Base-by-base conservation (phyloP, 176 grass and related monocot species). In the Alopecurus myosuroides region DNA sequence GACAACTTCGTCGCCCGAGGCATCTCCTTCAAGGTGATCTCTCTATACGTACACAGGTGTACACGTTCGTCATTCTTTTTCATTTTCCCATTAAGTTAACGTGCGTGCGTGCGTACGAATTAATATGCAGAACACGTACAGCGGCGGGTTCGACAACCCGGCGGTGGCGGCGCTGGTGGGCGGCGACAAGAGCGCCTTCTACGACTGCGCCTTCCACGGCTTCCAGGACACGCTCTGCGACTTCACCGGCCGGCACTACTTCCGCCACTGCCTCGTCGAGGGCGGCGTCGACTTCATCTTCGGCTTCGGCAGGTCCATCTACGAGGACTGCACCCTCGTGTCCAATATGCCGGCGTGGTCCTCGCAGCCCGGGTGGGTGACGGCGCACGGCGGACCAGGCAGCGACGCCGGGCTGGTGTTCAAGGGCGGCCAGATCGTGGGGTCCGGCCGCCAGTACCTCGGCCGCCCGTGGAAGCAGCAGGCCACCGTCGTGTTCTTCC, bases 281-380 rank as follows among this genome's bases (percentile, higher is more conserved):
- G 91, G 88, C 13, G 88, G 78, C 28, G 88, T 90, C 1, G 91
- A 93, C 78, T 93, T 93, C 82, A 93, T 93, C 37, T 93, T 93
- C 31, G 85, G 88, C 2, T 90, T 88, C 55, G 91, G 85, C 0
- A 36, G 75, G 33, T 88, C 85, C 0, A 11, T 93, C 1, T 93
- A 93, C 58, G 85, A 93, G 74, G 35, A 26, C 5, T 93, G 91
- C 74, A 65, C 35, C 6, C 63, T 93, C 11, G 33, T 63, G 31
- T 93, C 91, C 25, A 73, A 73, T 25, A 48, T 73, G 70, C 41
- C 70, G 25, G 41, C 42, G 7, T 29, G 13, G 70, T 73, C 70
- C 25, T 23, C 1, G 14, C 70, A 73, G 70, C 70, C 70, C 70
- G 70, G 14, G 49, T 90, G 11, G 11, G 81, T 87, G 5, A 88